Percentiles rank a stretch among this genome's conserved stretches.
Evolutionary conservation across 345 rosid genomes (phyloP).

Genomic region (Murraya paniculata): DNA sequence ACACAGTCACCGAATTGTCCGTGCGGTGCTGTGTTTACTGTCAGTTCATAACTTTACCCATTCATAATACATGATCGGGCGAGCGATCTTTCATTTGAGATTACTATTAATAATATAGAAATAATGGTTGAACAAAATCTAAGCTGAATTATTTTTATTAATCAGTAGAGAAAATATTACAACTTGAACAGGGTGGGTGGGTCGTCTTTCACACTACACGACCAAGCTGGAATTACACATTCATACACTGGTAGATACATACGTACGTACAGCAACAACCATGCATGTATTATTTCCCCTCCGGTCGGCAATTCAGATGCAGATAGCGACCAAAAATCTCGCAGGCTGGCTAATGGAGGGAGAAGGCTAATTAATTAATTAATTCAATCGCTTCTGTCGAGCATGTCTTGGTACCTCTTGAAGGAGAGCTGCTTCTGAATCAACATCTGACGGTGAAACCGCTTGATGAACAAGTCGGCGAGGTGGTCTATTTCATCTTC

Average conservation of each 20-base stretch:
- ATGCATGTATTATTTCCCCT: too few relatives aligned
- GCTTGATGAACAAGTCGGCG: conserved; percentile 71
- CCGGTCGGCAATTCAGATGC: background rate
- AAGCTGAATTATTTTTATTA: background rate
- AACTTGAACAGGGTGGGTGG: background rate
- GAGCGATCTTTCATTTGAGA: too few relatives aligned
- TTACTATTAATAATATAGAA: too few relatives aligned
- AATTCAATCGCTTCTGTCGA: conserved; percentile 11
- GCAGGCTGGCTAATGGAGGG: background rate
- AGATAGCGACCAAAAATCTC: background rate
- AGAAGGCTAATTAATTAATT: background rate
- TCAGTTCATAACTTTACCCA: too few relatives aligned
- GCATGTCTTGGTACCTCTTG: conserved; percentile 33
- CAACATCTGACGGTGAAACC: conserved; percentile 69
- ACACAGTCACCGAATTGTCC: too few relatives aligned
- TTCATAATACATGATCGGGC: too few relatives aligned
- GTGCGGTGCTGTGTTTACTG: too few relatives aligned
- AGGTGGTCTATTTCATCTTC: conserved; percentile 83
- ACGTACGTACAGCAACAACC: too few relatives aligned
- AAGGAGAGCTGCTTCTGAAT: conserved; percentile 73
- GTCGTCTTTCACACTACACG: background rate
- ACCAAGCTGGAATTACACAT: background rate
- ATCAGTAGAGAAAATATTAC: background rate
- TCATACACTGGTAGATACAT: background rate
- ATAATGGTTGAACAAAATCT: background rate